phyloP scores from a whole-genome alignment of 805 yeast species.

The Lipomyces lipofer region DNA sequence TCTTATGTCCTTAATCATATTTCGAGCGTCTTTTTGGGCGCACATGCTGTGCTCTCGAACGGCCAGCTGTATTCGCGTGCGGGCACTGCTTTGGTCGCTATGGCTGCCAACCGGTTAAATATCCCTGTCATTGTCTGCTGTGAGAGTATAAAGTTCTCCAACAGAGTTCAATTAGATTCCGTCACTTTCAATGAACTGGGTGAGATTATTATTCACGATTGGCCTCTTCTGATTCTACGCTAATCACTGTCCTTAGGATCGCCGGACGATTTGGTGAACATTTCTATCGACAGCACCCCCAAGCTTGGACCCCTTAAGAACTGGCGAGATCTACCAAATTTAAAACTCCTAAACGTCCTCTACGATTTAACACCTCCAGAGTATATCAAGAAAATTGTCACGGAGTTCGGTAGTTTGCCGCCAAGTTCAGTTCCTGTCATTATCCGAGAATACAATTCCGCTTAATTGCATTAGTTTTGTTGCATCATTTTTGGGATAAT shows the following conservation, averaged over 20 bases:
- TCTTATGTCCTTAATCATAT: constrained; percentile 82
- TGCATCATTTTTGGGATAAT: not conserved
- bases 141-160: constrained; percentile 91
- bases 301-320: constrained; percentile 30
- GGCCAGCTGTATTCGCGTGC: constrained; percentile 91
- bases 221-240: not conserved
- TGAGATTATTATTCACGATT: not conserved
- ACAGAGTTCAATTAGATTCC: constrained; percentile 93
- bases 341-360: constrained; percentile 79
- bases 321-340: constrained; percentile 39
- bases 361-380: constrained; percentile 94
- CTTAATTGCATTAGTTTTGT: constrained; percentile 2
- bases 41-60: constrained; percentile 94
- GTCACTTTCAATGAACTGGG: constrained; percentile 85
- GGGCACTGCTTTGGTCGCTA: constrained; percentile 91
- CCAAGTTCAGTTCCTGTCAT: constrained; percentile 99
- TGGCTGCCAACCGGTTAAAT: constrained; percentile 82
- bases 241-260: constrained; percentile 23
- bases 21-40: constrained; percentile 89
- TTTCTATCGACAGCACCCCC: constrained; percentile 33
- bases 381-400: constrained; percentile 89
- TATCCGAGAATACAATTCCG: constrained; percentile 79
- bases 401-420: constrained; percentile 94
- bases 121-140: constrained; percentile 95
- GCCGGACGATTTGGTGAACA: constrained; percentile 38